Conservation (phyloP, 1,139 yeast species). For the Saccharomyces pastorianus region DNA sequence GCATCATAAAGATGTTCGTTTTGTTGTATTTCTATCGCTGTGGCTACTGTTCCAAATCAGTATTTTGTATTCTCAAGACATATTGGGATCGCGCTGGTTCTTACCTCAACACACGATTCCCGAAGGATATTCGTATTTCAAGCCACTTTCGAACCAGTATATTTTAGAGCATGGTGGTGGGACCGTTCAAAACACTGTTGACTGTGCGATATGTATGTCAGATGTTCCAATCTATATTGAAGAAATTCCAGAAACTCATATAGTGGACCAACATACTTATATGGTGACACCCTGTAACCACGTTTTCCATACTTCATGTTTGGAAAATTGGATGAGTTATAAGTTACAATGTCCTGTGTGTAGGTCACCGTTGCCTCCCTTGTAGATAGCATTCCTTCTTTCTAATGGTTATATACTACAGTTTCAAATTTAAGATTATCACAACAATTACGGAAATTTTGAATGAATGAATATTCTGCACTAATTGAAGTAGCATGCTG, state of each 20-base stretch:
- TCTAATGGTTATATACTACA: not conserved
- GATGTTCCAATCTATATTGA: slow-evolving; percentile 41
- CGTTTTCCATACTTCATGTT: slow-evolving; percentile 77
- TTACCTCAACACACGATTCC: slow-evolving; percentile 68
- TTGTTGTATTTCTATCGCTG: slow-evolving; percentile 38
- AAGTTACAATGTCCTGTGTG: slow-evolving; percentile 92
- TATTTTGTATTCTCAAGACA: slow-evolving; percentile 51
- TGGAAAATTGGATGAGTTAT: slow-evolving; percentile 90
- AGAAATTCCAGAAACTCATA: slow-evolving; percentile 26
- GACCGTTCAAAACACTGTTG: slow-evolving; percentile 32
- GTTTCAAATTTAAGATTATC: not conserved
- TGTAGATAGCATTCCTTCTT: slow-evolving; percentile 24
- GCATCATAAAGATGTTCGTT: slow-evolving; percentile 47
- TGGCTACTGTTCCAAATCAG: slow-evolving; percentile 55
- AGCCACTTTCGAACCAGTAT: slow-evolving; percentile 19
- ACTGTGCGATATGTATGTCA: slow-evolving; percentile 89
- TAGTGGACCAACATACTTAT: slow-evolving; percentile 36
- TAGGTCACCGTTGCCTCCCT: slow-evolving; percentile 75
- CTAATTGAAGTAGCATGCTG: not conserved
- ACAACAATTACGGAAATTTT: not conserved
- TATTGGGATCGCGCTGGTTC: slow-evolving; percentile 77
- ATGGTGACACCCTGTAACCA: slow-evolving; percentile 94
- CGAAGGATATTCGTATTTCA: slow-evolving; percentile 62
- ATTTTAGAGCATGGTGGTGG: slow-evolving; percentile 26
- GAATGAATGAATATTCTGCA: not conserved